Conservation (phyloP, 306 rosid species). For the Corylus americana region DNA sequence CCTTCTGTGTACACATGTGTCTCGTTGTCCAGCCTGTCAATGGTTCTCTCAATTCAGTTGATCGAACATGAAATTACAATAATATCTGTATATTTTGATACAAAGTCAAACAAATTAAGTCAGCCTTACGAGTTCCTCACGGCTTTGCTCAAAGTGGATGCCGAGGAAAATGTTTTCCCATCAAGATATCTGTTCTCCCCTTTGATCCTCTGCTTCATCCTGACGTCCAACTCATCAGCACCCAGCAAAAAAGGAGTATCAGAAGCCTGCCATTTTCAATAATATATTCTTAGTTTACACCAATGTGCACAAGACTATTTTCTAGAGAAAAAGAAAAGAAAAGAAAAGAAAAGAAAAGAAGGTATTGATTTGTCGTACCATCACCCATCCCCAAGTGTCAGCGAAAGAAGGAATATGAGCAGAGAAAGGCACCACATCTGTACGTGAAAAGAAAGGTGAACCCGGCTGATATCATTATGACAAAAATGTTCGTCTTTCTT, state of each 20-base stretch:
- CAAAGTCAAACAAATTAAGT: not conserved
- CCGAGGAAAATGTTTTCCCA: conserved; percentile 85
- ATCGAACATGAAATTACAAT: not conserved
- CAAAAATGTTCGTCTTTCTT: not conserved
- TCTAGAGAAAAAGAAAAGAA: too few relatives aligned
- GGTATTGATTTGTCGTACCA: conserved; percentile 49
- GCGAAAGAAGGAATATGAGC: conserved; percentile 96
- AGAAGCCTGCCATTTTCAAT: conserved; percentile 56
- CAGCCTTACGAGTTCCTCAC: conserved; percentile 77
- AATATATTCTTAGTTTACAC: not conserved
- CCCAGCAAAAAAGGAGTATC: conserved; percentile 63
- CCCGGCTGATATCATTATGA: not conserved
- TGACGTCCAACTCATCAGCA: conserved; percentile 76
- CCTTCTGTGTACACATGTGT: conserved; percentile 93
- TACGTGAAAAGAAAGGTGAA: conserved; percentile 25
- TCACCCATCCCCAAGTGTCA: conserved; percentile 98
- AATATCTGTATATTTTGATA: not conserved
- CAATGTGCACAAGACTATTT: too few relatives aligned
- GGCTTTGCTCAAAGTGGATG: conserved; percentile 89
- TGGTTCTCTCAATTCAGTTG: not conserved
- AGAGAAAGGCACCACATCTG: conserved; percentile 96
- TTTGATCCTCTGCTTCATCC: conserved; percentile 66
- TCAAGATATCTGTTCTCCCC: conserved; percentile 87
- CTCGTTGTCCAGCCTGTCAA: conserved; percentile 75
- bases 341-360: too few relatives aligned